Base-by-base conservation (phyloP, 768 basidiomycete genomes). In the Kwoniella dendrophila region DNA sequence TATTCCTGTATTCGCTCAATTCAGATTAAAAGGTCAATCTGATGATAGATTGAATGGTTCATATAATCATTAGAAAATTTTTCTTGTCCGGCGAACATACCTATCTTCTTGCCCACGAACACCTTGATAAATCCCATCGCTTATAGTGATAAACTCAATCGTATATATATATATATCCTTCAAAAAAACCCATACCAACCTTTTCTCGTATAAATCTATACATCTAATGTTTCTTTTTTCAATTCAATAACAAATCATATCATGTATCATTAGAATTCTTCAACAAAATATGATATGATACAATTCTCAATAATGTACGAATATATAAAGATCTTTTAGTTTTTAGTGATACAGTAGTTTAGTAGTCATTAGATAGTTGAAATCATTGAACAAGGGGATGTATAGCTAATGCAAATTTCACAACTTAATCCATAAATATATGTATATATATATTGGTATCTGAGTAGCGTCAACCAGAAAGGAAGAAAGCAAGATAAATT, bases 1-100 rank as follows among this genome's bases (percentile, higher is more conserved):
- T 69, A 78, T 78, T 43, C 76, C 76, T 7, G 71, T 78, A 33
- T 73, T 72, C 41, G 72, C 74, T 10, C 71, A 70, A 29, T 78
- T 78, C 68, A 40, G 72, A 44, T 52, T 75, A 36, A 72, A 71
- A 49, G 72, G 72, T 49, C 56, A 62, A 61, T 20, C 55, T 24
- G 66, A 65, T 16, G 22, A 41, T 7, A 50, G 45, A n/a, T 8
- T 44, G 8, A 49, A 59, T 29, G 43, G 44, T 26, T 26, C 26
- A 10, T 52, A 52, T 11, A 44, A 30, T 56, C 29, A 45, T 27
- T 32, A 29, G 41, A 10, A 27, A 12, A 24, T 52, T 10, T 22
- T 24, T n/a, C 50, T 33, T 12, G 18, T 16, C 24, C 48, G 18
- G 18, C 44, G 18, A 18, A 7, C 7, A 18, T 11, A 7, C 24